Base-by-base conservation (phyloP, 768 basidiomycete genomes). In the Pulveroboletus sp. region DNA sequence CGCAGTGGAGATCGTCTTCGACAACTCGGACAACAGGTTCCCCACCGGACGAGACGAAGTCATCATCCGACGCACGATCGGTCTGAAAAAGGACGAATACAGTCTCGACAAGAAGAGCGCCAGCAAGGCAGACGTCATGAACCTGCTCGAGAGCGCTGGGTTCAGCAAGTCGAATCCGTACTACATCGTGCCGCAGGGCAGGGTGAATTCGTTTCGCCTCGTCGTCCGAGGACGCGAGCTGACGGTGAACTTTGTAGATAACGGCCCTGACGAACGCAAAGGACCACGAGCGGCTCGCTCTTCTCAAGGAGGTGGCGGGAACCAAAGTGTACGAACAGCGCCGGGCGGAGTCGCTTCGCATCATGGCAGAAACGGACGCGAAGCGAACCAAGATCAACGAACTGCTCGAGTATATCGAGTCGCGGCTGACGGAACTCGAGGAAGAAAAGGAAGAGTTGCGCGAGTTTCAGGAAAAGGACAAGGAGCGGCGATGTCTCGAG, bases 91-190 rank as follows among this genome's bases (percentile, higher is more conserved):
- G 72, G 96, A 98, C 63, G 96, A 98, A 72, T 99, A 98, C 71
- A 90, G 89, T 55, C 75, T 98, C 24, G 95, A 99, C 70, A 87
- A 88, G 74, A 98, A 97, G 74, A 92, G 87, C 54, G 87, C 89
- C 0, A 89, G 83, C 68, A 96, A 96, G 68, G 95, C 93, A 4
- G 96, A 99, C 62, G 91, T 99, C 17, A 95, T 96, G 91, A 94
- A 92, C 62, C 75, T 98, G 22, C 79, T 99, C 39, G 96, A 98
- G 67, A 89, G 86, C 63, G 96, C 96, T 2, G 95, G 96, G 1
- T 99, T 99, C 73, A 93, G 89, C 71, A 89, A 92, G 63, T 87
- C 87, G n/a, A 99, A 98, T 63, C 96, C 96, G 0, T 99, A 98
- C 67, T 99, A 98, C 62, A 99, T 99, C 57, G 95, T 98, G 0